Conservation (phyloP, 2,329 filamentous ascomycete species). For the Pestalotiopsis sp. region DNA sequence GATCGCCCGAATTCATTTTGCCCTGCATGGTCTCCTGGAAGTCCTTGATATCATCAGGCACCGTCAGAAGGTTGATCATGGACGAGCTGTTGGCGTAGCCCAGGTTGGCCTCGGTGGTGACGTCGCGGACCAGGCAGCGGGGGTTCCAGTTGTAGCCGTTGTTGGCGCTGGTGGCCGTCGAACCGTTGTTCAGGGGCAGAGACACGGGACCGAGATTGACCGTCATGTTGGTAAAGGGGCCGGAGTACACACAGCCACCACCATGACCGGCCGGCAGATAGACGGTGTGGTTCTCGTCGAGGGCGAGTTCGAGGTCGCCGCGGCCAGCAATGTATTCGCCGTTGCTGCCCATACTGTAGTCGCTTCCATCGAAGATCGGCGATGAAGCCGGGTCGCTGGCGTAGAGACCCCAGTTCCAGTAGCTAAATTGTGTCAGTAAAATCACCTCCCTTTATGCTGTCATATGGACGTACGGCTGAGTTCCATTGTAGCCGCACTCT, state of each 20-base stretch:
- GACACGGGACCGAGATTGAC: conserved; percentile 26
- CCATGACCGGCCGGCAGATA: conserved; percentile 18
- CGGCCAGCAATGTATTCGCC: conserved; percentile 16
- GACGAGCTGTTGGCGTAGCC: conserved; percentile 20
- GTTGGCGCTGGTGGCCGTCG: conserved; percentile 25
- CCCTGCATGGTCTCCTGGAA: conserved; percentile 18
- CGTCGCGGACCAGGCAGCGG: conserved; percentile 17
- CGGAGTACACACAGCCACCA: conserved; percentile 38
- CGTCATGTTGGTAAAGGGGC: conserved; percentile 25
- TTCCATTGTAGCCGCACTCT: conserved; percentile 39
- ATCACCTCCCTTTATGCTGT: neutral
- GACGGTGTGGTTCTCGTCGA: conserved; percentile 18
- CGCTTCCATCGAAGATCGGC: conserved; percentile 38
- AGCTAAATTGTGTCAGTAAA: conserved; percentile 30
- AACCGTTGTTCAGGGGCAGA: conserved; percentile 29
- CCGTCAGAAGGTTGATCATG: conserved; percentile 24
- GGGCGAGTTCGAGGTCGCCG: neutral
- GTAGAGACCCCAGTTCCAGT: conserved; percentile 40
- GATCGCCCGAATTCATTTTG: neutral
- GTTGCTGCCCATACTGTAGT: conserved; percentile 37
- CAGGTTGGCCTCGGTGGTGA: conserved; percentile 30
- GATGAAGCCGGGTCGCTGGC: conserved; percentile 30
- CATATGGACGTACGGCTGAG: neutral
- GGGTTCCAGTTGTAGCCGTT: conserved; percentile 13
- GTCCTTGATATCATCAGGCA: conserved; percentile 18